A percentile compares a stretch with the other conserved stretches of the same genome.
These are phyloP conservation scores for Tagetes patula DNA, from an alignment of 129 eudicot species.

Conservation along the genomic window DNA sequence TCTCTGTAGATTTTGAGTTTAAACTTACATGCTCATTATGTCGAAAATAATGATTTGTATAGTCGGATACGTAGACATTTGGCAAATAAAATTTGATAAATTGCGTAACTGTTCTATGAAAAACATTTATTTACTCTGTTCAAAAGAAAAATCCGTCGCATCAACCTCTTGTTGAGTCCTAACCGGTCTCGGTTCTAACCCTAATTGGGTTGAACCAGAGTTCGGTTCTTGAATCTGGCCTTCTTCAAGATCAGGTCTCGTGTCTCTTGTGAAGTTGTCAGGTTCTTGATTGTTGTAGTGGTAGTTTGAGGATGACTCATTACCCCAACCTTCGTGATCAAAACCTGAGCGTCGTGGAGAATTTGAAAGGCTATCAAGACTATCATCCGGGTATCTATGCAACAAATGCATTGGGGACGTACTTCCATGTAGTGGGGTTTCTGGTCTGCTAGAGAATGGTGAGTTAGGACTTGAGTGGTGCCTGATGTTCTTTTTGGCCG, in stretches of 20 bases:
- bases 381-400: slow-evolving; percentile 35
- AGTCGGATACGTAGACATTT: background rate
- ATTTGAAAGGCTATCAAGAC: slow-evolving; percentile 33
- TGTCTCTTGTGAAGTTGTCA: slow-evolving; percentile 17
- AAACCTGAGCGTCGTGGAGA: slow-evolving; percentile 40
- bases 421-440: slow-evolving; percentile 51
- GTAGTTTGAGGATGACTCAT: slow-evolving; percentile 29
- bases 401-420: slow-evolving; percentile 54
- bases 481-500: slow-evolving; percentile 48
- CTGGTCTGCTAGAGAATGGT: slow-evolving; percentile 61
- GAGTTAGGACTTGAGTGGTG: slow-evolving; percentile 43
- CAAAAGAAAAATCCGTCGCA: slow-evolving; percentile 38
- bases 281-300: background rate
- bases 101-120: background rate
- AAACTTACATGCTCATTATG: slow-evolving; percentile 15
- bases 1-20: background rate
- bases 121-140: slow-evolving; percentile 1
- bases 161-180: slow-evolving; percentile 38
- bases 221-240: slow-evolving; percentile 26
- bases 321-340: slow-evolving; percentile 42
- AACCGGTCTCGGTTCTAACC: slow-evolving; percentile 15
- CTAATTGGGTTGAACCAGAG: slow-evolving; percentile 17
- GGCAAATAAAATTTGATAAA: background rate
- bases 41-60: background rate
- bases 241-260: slow-evolving; percentile 18